Percentiles rank a stretch among this genome's conserved stretches.
These are phyloP conservation scores for Aaosphaeria arxii DNA, from an alignment of 2,329 filamentous ascomycete species.

Conservation along the genomic window DNA sequence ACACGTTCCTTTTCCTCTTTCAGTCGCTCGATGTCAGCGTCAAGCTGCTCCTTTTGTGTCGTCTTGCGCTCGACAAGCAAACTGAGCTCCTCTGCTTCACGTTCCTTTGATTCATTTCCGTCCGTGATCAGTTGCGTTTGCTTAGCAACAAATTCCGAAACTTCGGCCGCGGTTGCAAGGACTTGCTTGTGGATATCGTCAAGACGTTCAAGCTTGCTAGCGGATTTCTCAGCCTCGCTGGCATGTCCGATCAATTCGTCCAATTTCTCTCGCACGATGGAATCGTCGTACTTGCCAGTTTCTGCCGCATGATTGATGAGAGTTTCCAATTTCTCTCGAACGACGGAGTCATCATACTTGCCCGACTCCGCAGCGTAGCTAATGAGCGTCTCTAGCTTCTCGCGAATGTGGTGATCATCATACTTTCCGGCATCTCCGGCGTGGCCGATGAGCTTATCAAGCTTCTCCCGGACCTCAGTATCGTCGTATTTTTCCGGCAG, in stretches of 20 bases:
- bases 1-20: conserved; percentile 43
- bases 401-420: conserved; percentile 46
- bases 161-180: conserved; percentile 75
- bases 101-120: conserved; percentile 75
- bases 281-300: background rate
- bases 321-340: conserved; percentile 53
- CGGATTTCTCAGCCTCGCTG: conserved; percentile 64
- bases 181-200: conserved; percentile 89
- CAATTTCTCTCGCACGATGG: conserved; percentile 53
- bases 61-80: conserved; percentile 76
- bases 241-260: conserved; percentile 56
- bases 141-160: conserved; percentile 74
- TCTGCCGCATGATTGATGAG: background rate
- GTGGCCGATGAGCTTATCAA: conserved; percentile 54
- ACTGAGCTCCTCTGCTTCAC: conserved; percentile 74
- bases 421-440: conserved; percentile 66
- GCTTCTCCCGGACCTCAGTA: conserved; percentile 52
- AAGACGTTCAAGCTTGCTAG: conserved; percentile 74
- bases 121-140: conserved; percentile 74
- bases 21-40: conserved; percentile 45
- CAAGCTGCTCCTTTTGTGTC: conserved; percentile 61
- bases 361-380: background rate
- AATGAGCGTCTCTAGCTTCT: background rate
- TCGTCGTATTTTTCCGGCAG: conserved; percentile 16
- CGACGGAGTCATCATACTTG: conserved; percentile 51